Percentiles rank a stretch among this genome's conserved stretches.
These are phyloP conservation scores for Bacterosira constricta DNA, from an alignment of 108 stramenopile species.

Conservation along the genomic window DNA sequence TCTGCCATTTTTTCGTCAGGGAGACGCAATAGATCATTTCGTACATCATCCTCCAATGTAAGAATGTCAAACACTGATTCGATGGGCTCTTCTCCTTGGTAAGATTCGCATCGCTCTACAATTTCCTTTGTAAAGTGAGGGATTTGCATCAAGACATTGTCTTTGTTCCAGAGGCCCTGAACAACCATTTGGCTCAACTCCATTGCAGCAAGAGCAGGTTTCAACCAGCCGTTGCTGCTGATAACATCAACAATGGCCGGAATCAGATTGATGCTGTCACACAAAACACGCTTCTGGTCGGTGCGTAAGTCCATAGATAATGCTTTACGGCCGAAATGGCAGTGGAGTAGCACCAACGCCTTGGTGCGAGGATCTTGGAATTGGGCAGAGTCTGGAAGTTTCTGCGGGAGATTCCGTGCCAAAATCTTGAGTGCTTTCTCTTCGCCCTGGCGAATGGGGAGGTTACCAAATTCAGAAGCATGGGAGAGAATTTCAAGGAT, in stretches of 20 bases:
- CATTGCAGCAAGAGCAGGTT: slow-evolving; percentile 98
- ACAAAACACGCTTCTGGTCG: slow-evolving; percentile 86
- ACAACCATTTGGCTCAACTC: slow-evolving; percentile 99
- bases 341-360: slow-evolving; percentile 92
- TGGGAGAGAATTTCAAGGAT: slow-evolving; percentile 96
- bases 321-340: slow-evolving; percentile 85
- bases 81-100: slow-evolving; percentile 81
- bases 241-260: slow-evolving; percentile 98
- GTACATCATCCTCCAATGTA: slow-evolving; percentile 92
- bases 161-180: slow-evolving; percentile 96
- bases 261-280: slow-evolving; percentile 80
- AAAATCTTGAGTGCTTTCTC: slow-evolving; percentile 87
- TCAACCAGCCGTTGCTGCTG: slow-evolving; percentile 96
- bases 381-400: slow-evolving; percentile 68
- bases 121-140: slow-evolving; percentile 97
- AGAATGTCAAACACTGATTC: slow-evolving; percentile 93
- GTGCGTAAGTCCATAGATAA: slow-evolving; percentile 80
- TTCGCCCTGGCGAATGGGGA: slow-evolving; percentile 93
- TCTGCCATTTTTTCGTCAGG: slow-evolving; percentile 94
- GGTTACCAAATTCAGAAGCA: slow-evolving; percentile 86
- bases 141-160: slow-evolving; percentile 90
- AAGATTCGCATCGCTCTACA: slow-evolving; percentile 66
- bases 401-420: slow-evolving; percentile 82
- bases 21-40: slow-evolving; percentile 88
- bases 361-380: slow-evolving; percentile 89